A percentile compares a stretch with the other conserved stretches of the same genome.
Evolutionary conservation across 31 red algal genomes (phyloP).

Genomic region (Asparagopsis taxiformis): DNA sequence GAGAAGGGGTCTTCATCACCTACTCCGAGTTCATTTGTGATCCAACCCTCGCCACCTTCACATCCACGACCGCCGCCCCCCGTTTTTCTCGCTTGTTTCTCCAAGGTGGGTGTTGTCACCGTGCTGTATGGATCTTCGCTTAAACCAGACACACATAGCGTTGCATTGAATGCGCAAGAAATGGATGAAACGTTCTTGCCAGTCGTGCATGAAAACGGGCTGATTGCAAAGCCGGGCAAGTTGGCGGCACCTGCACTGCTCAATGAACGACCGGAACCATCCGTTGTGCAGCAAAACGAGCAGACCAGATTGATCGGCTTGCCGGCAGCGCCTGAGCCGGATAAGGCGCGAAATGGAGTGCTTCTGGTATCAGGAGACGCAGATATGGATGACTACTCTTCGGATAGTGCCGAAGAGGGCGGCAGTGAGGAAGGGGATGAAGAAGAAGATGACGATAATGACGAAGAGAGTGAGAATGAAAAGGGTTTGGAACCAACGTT

Average conservation of each 20-base stretch:
- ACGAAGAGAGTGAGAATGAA: conserved; percentile 3
- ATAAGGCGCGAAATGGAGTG: conserved; percentile 6
- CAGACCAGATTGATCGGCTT: too few relatives aligned
- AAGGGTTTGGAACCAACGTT: too few relatives aligned
- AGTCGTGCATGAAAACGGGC: too few relatives aligned
- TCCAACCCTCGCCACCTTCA: too few relatives aligned
- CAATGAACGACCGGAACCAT: too few relatives aligned
- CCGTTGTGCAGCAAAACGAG: too few relatives aligned
- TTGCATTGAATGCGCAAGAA: too few relatives aligned
- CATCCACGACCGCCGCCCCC: too few relatives aligned
- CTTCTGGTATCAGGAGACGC: not conserved
- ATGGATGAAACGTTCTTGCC: too few relatives aligned
- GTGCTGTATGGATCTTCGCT: conserved; percentile 5
- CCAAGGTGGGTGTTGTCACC: conserved; percentile 3
- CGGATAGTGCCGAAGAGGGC: not conserved
- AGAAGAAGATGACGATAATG: conserved; percentile 10
- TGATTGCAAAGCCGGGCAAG: too few relatives aligned
- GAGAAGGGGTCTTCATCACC: not conserved
- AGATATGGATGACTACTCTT: not conserved
- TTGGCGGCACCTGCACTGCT: too few relatives aligned
- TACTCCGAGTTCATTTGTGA: conserved; percentile 17
- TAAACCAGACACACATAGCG: conserved; percentile 5
- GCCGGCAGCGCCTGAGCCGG: too few relatives aligned
- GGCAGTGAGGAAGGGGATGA: conserved; percentile 2
- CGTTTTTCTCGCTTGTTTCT: conserved; percentile 9